phyloP scores from a whole-genome alignment of 2,329 filamentous ascomycete species.

The Emergomyces orientalis region DNA sequence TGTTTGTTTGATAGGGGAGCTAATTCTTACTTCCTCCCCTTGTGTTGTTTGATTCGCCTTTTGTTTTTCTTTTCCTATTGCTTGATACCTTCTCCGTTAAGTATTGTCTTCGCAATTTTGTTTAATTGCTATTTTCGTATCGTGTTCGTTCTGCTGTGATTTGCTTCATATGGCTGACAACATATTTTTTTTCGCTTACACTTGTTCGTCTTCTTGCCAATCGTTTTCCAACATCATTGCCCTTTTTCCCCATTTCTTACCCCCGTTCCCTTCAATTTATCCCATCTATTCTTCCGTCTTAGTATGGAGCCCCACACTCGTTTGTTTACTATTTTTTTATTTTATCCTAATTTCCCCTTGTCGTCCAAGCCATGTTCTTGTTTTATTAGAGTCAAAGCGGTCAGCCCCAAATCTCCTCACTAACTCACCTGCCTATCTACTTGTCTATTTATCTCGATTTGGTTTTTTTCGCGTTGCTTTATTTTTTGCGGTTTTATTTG shows the following conservation, averaged over 20 bases:
- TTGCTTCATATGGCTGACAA: neutral
- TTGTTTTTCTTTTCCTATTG: no score
- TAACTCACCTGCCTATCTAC: neutral
- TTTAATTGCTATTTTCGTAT: conserved; percentile 1
- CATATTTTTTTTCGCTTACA: neutral
- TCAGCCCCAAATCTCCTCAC: neutral
- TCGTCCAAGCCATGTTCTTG: neutral
- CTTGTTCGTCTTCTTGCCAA: neutral
- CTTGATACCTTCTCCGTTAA: conserved; percentile 4
- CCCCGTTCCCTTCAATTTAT: neutral
- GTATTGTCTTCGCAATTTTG: neutral
- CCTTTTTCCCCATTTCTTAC: neutral
- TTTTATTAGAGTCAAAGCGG: conserved; percentile 2
- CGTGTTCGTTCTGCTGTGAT: neutral
- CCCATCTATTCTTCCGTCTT: neutral
- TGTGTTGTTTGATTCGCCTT: neutral
- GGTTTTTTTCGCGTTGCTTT: neutral
- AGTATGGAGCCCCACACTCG: neutral
- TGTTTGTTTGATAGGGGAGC: neutral
- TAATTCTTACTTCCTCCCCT: neutral
- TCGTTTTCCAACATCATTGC: conserved; percentile 3
- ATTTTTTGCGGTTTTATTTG: neutral
- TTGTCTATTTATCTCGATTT: neutral
- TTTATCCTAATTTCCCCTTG: neutral
- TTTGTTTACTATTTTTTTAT: neutral